Base-by-base conservation (phyloP, 306 rosid genomes). In the Trifolium subterraneum region DNA sequence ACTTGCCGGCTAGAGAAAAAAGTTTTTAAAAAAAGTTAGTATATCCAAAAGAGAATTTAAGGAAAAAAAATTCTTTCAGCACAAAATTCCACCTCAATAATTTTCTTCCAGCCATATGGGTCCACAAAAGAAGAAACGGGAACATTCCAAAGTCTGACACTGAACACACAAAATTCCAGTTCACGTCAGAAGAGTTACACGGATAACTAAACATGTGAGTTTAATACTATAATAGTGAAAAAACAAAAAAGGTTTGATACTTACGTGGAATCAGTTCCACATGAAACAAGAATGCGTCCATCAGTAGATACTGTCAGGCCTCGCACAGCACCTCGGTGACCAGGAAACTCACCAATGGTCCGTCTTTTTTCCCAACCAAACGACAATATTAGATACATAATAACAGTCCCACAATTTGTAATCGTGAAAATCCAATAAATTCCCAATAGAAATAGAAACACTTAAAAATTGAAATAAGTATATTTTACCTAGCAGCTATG, bases 261-360 rank as follows among this genome's bases (percentile, higher is more conserved):
- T 87, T 87, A 94, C 99, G 79, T 84, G 90, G 87, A 82, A 90
- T 94, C 97, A 51, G 93, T 86, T 74, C 99, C 97, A 80, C 99
- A 94, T 62, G 99, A 94, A 73, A 94, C 87, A 70, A 94, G 89
- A 74, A 86, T 71, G 42, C 44, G 80, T 41, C 97, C 99, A 88
- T 94, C 95, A 11, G 93, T 84, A 67, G 96, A 88, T 63, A 60
- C 87, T 14, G 97, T 83, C 64, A 92, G 64, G 76, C 99, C 99
- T 79, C 84, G 87, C 18, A 92, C 97, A 23, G 97, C 92, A 81
- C 97, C 95, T 86, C 64, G 91, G 80, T 94, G 99, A 47, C 99
- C 99, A 80, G 92, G 93, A 89, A 94, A 94, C 74, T 78, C 90
- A 72, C 84, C 77, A 76, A 92, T 81, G 2, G 96, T 92, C 7